These are phyloP conservation scores for Plasmodium fragile DNA, from an alignment of 169 alveolate genomes.

Conservation along the genomic window DNA sequence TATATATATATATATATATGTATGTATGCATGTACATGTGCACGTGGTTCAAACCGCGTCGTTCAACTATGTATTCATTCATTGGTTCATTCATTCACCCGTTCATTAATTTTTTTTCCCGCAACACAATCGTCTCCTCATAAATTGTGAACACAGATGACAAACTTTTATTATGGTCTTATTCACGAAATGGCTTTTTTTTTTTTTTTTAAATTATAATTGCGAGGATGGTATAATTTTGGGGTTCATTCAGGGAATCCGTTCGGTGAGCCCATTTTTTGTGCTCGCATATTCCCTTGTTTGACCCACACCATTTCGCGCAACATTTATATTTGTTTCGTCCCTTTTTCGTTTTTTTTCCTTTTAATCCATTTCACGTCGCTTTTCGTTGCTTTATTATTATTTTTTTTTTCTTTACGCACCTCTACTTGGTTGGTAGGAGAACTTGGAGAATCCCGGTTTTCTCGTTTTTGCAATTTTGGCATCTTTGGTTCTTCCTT, in stretches of 20 bases:
- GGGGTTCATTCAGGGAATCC: background rate
- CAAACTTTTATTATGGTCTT: background rate
- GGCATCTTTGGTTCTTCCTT: constrained; percentile 49
- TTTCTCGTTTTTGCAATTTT: constrained; percentile 40
- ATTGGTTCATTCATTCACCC: background rate
- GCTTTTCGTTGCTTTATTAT: background rate
- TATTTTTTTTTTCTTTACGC: constrained; percentile 70
- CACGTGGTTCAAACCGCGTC: background rate
- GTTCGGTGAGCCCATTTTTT: background rate
- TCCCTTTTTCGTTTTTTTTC: background rate
- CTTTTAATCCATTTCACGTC: constrained; percentile 18
- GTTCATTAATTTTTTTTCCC: background rate
- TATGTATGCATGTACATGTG: background rate
- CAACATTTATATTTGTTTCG: background rate
- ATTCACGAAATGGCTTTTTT: background rate
- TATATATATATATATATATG: background rate
- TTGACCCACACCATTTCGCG: background rate
- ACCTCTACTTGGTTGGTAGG: constrained; percentile 75
- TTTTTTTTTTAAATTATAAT: background rate
- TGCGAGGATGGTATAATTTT: background rate
- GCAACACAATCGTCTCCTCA: background rate
- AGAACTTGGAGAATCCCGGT: constrained; percentile 59
- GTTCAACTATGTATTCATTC: background rate
- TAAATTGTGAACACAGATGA: background rate
- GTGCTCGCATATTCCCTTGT: background rate